A percentile compares a stretch with the other conserved stretches of the same genome.
phyloP scores from a whole-genome alignment of 1,284 basidiomycete species.

The Cutaneotrichosporon cavernicola region DNA sequence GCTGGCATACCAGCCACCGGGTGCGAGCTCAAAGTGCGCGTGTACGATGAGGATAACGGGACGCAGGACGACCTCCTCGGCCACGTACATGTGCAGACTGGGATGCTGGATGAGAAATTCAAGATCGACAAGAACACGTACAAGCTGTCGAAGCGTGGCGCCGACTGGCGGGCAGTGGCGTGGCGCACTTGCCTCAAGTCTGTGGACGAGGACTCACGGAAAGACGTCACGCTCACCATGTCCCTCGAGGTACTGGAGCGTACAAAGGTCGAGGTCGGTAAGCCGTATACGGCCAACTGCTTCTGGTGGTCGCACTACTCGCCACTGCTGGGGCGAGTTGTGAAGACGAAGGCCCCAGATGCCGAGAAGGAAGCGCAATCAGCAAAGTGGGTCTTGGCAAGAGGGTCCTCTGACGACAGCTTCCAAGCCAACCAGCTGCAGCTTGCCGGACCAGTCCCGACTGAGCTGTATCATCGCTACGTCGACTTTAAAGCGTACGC shows the following conservation, averaged over 20 bases:
- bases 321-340: constrained; percentile 44
- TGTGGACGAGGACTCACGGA: neutral
- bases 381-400: constrained; percentile 35
- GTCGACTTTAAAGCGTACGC: constrained; percentile 54
- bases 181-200: constrained; percentile 2
- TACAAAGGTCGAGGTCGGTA: constrained; percentile 49
- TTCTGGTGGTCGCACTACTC: constrained; percentile 50
- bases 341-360: constrained; percentile 37
- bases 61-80: constrained; percentile 57
- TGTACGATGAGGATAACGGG: constrained; percentile 57
- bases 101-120: constrained; percentile 34
- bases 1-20: constrained; percentile 53
- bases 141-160: constrained; percentile 53
- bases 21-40: constrained; percentile 45
- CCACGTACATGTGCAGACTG: constrained; percentile 40
- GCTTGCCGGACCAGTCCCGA: constrained; percentile 56
- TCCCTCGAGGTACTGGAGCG: constrained; percentile 53
- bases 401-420: constrained; percentile 28
- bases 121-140: constrained; percentile 21
- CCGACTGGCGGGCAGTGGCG: constrained; percentile 44
- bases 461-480: constrained; percentile 56
- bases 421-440: constrained; percentile 58
- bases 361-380: constrained; percentile 23
- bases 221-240: constrained; percentile 32
- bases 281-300: constrained; percentile 55